Evolutionary conservation across 257 asterid species (phyloP).

Genomic region (Petrea volubilis): DNA sequence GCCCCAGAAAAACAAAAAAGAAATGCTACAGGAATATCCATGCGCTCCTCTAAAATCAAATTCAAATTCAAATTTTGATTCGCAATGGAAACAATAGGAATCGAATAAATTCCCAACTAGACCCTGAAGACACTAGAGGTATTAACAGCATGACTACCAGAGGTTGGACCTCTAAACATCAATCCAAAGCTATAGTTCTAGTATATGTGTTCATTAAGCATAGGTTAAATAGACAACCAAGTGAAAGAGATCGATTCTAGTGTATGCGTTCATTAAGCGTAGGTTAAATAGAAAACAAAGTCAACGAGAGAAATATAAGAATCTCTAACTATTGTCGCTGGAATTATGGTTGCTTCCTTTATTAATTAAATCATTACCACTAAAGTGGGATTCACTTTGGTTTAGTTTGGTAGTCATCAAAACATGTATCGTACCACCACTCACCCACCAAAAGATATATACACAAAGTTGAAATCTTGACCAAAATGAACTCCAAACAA

Average conservation of each 20-base stretch:
- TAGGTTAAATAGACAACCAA: not conserved
- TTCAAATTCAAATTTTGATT: no score
- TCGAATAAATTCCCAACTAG: not conserved
- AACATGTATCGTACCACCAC: not conserved
- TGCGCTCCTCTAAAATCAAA: no score
- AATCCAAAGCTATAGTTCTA: not conserved
- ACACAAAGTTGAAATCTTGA: not conserved
- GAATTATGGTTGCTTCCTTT: no score
- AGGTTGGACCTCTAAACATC: conserved; percentile 1
- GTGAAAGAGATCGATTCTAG: no score
- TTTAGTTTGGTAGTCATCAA: not conserved
- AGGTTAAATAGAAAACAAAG: not conserved
- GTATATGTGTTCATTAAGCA: not conserved
- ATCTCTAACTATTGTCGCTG: not conserved
- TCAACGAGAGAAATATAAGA: not conserved
- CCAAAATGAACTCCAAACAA: not conserved
- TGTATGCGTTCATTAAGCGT: not conserved
- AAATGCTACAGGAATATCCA: no score
- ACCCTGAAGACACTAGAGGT: not conserved
- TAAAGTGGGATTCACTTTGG: no score
- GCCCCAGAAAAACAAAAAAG: not conserved
- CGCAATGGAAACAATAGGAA: not conserved
- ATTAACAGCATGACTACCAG: not conserved
- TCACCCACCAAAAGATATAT: not conserved
- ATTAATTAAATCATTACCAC: no score